These are phyloP conservation scores for Zangia roseola DNA, from an alignment of 768 basidiomycete species.

Conservation along the genomic window DNA sequence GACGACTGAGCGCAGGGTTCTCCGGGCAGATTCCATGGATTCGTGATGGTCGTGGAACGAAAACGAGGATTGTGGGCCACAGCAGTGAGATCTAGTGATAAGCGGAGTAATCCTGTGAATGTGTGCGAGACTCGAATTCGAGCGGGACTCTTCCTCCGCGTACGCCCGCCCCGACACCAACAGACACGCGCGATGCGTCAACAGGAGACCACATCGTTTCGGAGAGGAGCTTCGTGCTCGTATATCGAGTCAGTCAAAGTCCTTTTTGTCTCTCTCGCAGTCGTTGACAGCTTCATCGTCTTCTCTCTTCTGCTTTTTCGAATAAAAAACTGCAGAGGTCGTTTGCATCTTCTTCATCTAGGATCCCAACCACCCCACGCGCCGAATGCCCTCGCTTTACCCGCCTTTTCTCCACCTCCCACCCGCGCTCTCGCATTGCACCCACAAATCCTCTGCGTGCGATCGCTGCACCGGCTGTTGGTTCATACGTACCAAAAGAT, in stretches of 20 bases:
- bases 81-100: too few species aligned
- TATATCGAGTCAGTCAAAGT: constrained; percentile 32
- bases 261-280: not conserved
- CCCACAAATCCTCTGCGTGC: constrained; percentile 59
- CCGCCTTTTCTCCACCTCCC: constrained; percentile 54
- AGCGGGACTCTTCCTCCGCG: too few species aligned
- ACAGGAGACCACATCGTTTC: too few species aligned
- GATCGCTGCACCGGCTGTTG: constrained; percentile 74
- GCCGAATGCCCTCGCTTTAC: constrained; percentile 18
- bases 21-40: too few species aligned
- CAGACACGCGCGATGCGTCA: too few species aligned
- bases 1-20: not conserved
- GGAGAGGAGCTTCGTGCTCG: constrained; percentile 20
- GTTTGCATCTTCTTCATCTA: not conserved
- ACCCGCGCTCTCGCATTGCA: constrained; percentile 35
- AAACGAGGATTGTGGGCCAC: too few species aligned
- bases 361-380: constrained; percentile 14
- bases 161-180: too few species aligned
- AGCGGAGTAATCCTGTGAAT: too few species aligned
- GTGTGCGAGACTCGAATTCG: too few species aligned
- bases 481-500: constrained; percentile 62
- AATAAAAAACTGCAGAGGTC: constrained; percentile 5
- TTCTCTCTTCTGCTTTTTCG: constrained; percentile 25
- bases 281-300: constrained; percentile 2
- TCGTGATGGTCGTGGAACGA: too few species aligned